phyloP scores from a whole-genome alignment of 2,329 filamentous ascomycete genomes.

The Onygenales sp. region DNA sequence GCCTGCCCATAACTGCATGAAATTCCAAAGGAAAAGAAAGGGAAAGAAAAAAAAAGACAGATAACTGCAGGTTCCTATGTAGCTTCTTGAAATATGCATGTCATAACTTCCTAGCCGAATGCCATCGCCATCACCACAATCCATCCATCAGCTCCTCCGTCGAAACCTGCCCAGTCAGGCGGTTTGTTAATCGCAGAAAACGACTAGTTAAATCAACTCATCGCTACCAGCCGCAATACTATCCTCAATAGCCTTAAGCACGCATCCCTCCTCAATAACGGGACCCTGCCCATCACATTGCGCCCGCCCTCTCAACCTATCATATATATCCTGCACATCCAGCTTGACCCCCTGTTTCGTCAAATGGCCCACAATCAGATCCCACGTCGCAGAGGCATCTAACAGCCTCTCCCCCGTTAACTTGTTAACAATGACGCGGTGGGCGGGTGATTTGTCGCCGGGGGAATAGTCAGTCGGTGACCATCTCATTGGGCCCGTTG shows the following conservation, averaged over 20 bases:
- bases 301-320: slow-evolving; percentile 63
- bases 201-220: slow-evolving; percentile 48
- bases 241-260: slow-evolving; percentile 65
- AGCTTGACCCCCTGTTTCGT: slow-evolving; percentile 67
- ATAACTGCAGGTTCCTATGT: too few species aligned
- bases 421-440: slow-evolving; percentile 59
- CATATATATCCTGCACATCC: slow-evolving; percentile 72
- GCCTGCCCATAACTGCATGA: too few species aligned
- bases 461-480: slow-evolving; percentile 63
- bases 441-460: slow-evolving; percentile 38
- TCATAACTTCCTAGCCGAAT: too few species aligned
- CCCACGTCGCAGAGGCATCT: slow-evolving; percentile 75
- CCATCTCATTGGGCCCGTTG: slow-evolving; percentile 61
- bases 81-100: too few species aligned
- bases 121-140: too few species aligned
- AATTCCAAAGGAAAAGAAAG: background rate
- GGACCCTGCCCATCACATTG: slow-evolving; percentile 82
- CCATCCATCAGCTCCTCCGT: too few species aligned
- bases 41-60: too few species aligned
- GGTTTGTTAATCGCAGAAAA: too few species aligned
- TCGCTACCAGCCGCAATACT: slow-evolving; percentile 70
- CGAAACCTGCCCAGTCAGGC: too few species aligned
- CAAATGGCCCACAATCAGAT: slow-evolving; percentile 73
- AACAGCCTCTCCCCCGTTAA: slow-evolving; percentile 58
- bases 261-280: slow-evolving; percentile 70